Evolutionary conservation across 169 alveolate genomes (phyloP).

Genomic region (Eimeria praecox): DNA sequence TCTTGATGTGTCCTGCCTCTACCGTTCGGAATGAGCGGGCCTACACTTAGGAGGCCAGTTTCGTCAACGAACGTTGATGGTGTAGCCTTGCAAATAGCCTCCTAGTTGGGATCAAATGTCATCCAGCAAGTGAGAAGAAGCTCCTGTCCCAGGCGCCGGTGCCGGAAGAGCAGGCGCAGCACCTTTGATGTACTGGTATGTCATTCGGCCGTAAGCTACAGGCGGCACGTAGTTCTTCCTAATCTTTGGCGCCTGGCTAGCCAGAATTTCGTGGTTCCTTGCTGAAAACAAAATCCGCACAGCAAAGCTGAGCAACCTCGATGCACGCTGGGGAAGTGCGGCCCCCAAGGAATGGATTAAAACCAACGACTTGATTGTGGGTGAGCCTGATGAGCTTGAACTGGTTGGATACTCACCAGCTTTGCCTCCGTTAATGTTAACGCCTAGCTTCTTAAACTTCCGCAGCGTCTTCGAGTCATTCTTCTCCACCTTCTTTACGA

Average conservation of each 20-base stretch:
- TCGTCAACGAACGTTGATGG: neutral
- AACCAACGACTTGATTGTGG: neutral
- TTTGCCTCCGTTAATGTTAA: constrained; percentile 78
- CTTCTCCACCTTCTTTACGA: constrained; percentile 50
- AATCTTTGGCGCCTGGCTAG: constrained; percentile 64
- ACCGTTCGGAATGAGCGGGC: neutral
- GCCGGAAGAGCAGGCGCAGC: constrained; percentile 62
- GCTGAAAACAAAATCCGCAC: constrained; percentile 30
- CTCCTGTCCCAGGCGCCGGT: constrained; percentile 71
- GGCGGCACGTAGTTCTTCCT: constrained; percentile 75
- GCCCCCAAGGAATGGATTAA: neutral
- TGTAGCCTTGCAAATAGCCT: neutral
- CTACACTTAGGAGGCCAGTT: neutral
- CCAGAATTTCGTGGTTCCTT: constrained; percentile 62
- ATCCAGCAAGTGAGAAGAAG: constrained; percentile 69
- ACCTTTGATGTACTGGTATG: constrained; percentile 79
- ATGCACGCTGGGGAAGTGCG: neutral
- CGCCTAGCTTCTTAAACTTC: constrained; percentile 78
- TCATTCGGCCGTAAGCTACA: constrained; percentile 78
- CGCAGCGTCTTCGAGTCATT: constrained; percentile 76
- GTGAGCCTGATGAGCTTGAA: neutral
- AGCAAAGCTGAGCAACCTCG: neutral
- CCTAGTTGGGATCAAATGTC: constrained; percentile 25
- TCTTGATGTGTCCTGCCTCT: neutral
- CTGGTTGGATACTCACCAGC: constrained; percentile 34